These are phyloP conservation scores for Macadamia integrifolia DNA, from an alignment of 164 flowering plant species.

Conservation along the genomic window DNA sequence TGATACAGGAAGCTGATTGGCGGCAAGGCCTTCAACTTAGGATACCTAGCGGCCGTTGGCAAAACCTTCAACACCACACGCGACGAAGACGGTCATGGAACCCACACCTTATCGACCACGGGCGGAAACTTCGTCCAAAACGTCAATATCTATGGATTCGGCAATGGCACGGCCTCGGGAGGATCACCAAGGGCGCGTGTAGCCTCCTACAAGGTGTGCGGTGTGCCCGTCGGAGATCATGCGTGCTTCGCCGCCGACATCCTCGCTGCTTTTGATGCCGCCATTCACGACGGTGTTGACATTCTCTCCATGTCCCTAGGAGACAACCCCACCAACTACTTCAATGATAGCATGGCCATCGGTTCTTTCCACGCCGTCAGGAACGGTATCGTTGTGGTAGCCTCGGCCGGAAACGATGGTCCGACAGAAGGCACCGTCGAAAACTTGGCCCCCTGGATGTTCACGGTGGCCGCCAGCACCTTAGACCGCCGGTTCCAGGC, in stretches of 20 bases:
- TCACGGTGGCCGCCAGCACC: conserved; percentile 71
- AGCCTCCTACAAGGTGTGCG: conserved; percentile 24
- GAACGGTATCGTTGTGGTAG: conserved; percentile 50
- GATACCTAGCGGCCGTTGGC: not conserved
- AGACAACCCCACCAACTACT: conserved; percentile 26
- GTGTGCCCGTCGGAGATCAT: not conserved
- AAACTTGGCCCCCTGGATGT: conserved; percentile 59
- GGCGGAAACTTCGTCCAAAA: conserved; percentile 20
- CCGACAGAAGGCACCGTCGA: conserved; percentile 33
- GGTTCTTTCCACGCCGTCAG: conserved; percentile 65
- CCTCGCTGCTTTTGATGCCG: conserved; percentile 48
- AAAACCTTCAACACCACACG: conserved; percentile 7
- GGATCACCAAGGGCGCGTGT: conserved; percentile 24
- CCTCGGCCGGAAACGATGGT: conserved; percentile 60
- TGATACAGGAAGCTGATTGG: conserved; percentile 17
- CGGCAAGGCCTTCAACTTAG: conserved; percentile 20
- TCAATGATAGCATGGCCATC: conserved; percentile 40
- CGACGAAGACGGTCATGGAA: conserved; percentile 29
- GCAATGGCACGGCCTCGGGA: conserved; percentile 19
- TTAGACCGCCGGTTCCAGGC: conserved; percentile 45
- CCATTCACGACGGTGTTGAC: conserved; percentile 54
- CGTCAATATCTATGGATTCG: conserved; percentile 17
- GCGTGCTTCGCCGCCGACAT: conserved; percentile 42
- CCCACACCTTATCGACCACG: conserved; percentile 27
- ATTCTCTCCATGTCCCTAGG: conserved; percentile 46